These are phyloP conservation scores for Neonectria coccinea DNA, from an alignment of 2,329 filamentous ascomycete genomes.

Conservation along the genomic window DNA sequence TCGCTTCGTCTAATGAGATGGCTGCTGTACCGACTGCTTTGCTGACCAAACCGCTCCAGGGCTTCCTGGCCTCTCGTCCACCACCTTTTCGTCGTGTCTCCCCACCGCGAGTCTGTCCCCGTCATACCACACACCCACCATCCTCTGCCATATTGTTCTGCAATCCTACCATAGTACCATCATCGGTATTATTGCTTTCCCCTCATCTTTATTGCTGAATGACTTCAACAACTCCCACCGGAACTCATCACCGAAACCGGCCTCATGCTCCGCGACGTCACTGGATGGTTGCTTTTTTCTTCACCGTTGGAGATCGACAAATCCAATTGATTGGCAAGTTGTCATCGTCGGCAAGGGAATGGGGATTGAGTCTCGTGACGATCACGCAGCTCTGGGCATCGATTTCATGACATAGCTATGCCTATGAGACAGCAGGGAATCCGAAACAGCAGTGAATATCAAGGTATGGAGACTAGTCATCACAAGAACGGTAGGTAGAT, in stretches of 20 bases:
- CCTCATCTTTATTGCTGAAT: neutral
- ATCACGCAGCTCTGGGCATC: neutral
- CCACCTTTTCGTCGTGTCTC: conserved; percentile 24
- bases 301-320: conserved; percentile 34
- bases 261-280: conserved; percentile 30
- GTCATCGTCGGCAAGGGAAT: neutral
- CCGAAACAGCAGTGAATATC: too few species aligned
- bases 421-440: too few species aligned
- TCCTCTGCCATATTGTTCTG: neutral
- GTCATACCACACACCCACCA: conserved; percentile 19
- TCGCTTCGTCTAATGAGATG: conserved; percentile 21
- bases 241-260: neutral
- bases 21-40: conserved; percentile 14
- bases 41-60: conserved; percentile 15
- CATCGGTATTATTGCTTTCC: conserved; percentile 1
- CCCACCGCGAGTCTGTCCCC: conserved; percentile 6
- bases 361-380: neutral
- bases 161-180: neutral
- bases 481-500: neutral
- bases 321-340: conserved; percentile 30
- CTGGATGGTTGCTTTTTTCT: conserved; percentile 26
- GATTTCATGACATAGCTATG: neutral
- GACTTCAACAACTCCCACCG: neutral
- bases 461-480: neutral
- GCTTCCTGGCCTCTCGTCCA: conserved; percentile 21